Evolutionary conservation across 179 eudicot species (phyloP).

Genomic region (Monotropa hypopitys): DNA sequence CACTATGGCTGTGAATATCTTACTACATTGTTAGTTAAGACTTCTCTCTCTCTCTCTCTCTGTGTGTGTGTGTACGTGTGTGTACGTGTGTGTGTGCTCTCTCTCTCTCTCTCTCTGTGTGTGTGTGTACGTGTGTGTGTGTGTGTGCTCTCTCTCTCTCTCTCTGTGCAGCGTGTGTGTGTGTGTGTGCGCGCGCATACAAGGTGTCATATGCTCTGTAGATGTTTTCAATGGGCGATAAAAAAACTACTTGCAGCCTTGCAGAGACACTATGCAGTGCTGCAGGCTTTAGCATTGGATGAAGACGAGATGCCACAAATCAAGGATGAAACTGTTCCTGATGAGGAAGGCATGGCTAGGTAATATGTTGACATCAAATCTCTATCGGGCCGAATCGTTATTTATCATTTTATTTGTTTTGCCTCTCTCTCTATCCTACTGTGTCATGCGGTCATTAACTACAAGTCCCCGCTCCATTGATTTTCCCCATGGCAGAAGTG

Average conservation of each 20-base stretch:
- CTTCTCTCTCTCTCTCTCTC: neutral
- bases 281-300: slow-evolving; percentile 90
- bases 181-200: too few relatives aligned
- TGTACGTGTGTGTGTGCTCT: too few relatives aligned
- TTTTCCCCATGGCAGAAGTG: slow-evolving; percentile 40
- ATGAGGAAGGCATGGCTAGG: slow-evolving; percentile 93
- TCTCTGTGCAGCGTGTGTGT: too few relatives aligned
- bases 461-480: neutral
- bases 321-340: slow-evolving; percentile 90
- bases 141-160: too few relatives aligned
- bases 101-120: too few relatives aligned
- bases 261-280: slow-evolving; percentile 89
- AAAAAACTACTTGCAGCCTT: slow-evolving; percentile 40
- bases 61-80: neutral
- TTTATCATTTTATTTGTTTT: neutral
- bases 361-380: slow-evolving; percentile 8
- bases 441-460: neutral
- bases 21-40: too few relatives aligned
- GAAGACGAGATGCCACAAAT: slow-evolving; percentile 92
- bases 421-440: neutral
- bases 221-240: neutral
- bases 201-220: neutral
- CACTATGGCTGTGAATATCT: too few relatives aligned
- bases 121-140: too few relatives aligned
- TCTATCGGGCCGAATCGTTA: neutral